Evolutionary conservation across 352 stramenopile species (phyloP), one percentile per base, ranked within the genome.

Genomic region (Pythium phragmiticola): DNA sequence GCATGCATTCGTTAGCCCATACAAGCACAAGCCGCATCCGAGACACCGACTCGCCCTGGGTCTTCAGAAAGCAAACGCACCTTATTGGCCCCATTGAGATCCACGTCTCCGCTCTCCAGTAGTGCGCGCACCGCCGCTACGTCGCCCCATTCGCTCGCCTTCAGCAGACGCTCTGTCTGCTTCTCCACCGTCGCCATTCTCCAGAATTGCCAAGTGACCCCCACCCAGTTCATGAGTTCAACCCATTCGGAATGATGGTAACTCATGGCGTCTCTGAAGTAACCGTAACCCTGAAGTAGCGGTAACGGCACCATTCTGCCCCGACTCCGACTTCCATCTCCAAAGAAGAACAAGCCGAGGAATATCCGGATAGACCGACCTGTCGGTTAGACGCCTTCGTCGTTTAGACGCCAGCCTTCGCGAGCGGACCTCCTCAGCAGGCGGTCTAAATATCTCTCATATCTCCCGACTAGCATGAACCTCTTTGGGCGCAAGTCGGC

Each of bases 401-500:
- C 17, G 9, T 17, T 46, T 46, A 46, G 39, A 46, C 39, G 39
- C 39, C 9, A 9, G 11, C 39, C 1, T 46, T 45, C 3, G 16
- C 45, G 3, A 5, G 46, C 21, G 30, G 37, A 56, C 5, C 33
- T 56, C 17, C 49, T 41, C 26, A 2, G 7, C 34, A 7, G 5
- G 34, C 34, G 34, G 34, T 39, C 49, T 55, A 55, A 55, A 55
- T 42, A 55, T 55, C 49, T 60, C 37, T 47, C 13, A 58, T 50
- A 39, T 64, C 48, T 39, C 5, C 45, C 19, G 1, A 28, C 2
- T n/a, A 33, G 5, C 45, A 96, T 96, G 88, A 95, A 95, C 66
- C 72, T 95, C 65, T 96, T 96, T 62, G 86, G 88, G 3, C 84
- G 86, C 41, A 94, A 94, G 68, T 72, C 78, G 21, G 75, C 88